Evolutionary conservation across 768 basidiomycete genomes (phyloP), one percentile per base, ranked within the genome.

Genomic region (Coprinellus aureogranulatus): DNA sequence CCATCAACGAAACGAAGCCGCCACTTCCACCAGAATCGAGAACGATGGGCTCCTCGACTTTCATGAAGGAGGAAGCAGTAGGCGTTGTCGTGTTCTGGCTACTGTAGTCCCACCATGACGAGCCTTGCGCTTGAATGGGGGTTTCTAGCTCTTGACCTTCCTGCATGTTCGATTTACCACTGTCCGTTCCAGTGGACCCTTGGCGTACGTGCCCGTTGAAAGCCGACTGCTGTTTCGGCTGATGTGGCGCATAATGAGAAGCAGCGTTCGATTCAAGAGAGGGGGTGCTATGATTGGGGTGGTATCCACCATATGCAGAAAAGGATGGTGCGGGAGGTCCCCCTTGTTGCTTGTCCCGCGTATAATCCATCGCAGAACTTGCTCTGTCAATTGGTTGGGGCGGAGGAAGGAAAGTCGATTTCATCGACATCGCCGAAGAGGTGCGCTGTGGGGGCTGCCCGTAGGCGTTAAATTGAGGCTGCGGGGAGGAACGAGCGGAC

Each of bases 1-100:
- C 89, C 92, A 94, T 94, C 23, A 91, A 75, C 6, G 92, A 93
- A 42, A 94, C 82, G 64, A 95, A 92, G 5, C 86, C 87, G 20
- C 84, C 82, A 27, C 26, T 47, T 9, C 79, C 20, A 6, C 10
- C 70, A 31, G 78, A 75, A 18, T 75, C 61, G 1, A 75, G 62
- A 41, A 75, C 67, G 10, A 70, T 68, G 27, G 73, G 66, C 34
- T 79, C 75, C 26, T 84, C 80, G 3, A 84, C 77, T 34, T 73
- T 77, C 63, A 82, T 73, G 71, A 94, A 93, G 1, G 80, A 79
- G 16, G 89, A 63, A 4, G 84, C 83, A 11, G 88, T 90, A 10
- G 92, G 91, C 10, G 92, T 93, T 47, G 66, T 69, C 20, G 70
- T 64, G 48, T 65, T 68, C 52, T 71, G 61, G 70, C 72, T 56